Conservation (phyloP, 2,329 filamentous ascomycete species). For the Hypoxylon sp. region DNA sequence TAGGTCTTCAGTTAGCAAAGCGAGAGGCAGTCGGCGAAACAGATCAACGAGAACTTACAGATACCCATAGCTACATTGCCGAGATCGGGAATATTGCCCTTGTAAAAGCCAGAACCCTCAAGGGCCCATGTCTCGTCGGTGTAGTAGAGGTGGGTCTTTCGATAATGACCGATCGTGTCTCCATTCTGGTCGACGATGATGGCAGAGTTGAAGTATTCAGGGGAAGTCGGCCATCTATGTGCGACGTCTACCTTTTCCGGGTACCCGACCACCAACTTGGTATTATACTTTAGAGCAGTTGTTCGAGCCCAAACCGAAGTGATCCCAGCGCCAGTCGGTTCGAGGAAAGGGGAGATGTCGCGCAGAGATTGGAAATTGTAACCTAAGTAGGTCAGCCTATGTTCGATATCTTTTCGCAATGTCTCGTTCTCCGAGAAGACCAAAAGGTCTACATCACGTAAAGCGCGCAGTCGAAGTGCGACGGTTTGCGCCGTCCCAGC, state of each 20-base stretch:
- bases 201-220: slow-evolving; percentile 58
- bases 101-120: slow-evolving; percentile 67
- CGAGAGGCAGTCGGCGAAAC: slow-evolving; percentile 11
- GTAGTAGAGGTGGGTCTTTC: slow-evolving; percentile 69
- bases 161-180: slow-evolving; percentile 70
- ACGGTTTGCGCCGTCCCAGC: background rate
- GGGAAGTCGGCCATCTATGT: slow-evolving; percentile 60
- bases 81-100: slow-evolving; percentile 58
- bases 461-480: background rate
- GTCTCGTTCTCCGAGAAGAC: background rate
- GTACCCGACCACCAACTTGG: slow-evolving; percentile 77
- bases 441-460: slow-evolving; percentile 2
- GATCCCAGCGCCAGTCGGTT: slow-evolving; percentile 73
- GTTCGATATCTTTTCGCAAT: background rate
- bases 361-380: slow-evolving; percentile 81
- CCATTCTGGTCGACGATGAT: slow-evolving; percentile 69
- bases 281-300: slow-evolving; percentile 73
- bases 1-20: slow-evolving; percentile 42
- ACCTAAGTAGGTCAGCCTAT: slow-evolving; percentile 58
- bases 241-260: slow-evolving; percentile 73
- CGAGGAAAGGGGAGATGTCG: slow-evolving; percentile 76
- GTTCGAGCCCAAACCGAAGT: slow-evolving; percentile 78
- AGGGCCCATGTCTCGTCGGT: slow-evolving; percentile 72
- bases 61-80: slow-evolving; percentile 69
- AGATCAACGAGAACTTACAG: slow-evolving; percentile 56